Evolutionary conservation across 106 monocot species (phyloP), one percentile per base, ranked within the genome.

Genomic region (Triglochin maritima): DNA sequence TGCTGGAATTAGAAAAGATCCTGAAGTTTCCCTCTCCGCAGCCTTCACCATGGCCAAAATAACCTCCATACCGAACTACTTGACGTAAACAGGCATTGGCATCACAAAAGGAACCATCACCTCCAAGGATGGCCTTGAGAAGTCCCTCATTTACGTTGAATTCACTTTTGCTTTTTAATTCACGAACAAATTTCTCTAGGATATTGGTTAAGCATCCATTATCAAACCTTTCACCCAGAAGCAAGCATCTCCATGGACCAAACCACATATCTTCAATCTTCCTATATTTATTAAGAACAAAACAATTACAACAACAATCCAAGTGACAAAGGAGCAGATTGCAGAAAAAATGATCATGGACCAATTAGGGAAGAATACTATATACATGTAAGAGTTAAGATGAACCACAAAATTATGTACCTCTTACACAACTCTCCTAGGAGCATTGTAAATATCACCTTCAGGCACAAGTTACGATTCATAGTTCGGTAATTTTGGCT

Each of bases 231-330:
- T 75, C 69, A 57, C 90, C 95, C 59, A 81, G 72, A 69, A 96
- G 71, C 78, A 96, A 79, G 81, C 90, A 96, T 55, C 72, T 67
- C 95, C 95, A 96, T 15, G 95, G 83, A 69, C 95, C 95, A 51
- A 96, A 62, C 95, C 95, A 96, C 47, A 67, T 77, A 47, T 85
- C 85, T 72, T 96, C 95, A 66, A 90, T 85, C 58, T 57, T 68
- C 75, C 95, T 96, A 78, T 14, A 9, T 60, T 12, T 77, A 67
- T 12, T 17, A 6, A 74, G 15, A 29, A 57, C 2, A 52, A 74
- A 57, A 17, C 10, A 73, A 29, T 59, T n/a, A n/a, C n/a, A 59
- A 59, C 29, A 29, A 47, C n/a, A 47, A 14, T 48, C n/a, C 64
- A 16, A 10, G 55, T 9, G 15, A 47, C 0, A 46, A 14, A 46